A percentile compares a stretch with the other conserved stretches of the same genome.
Conservation (phyloP, 2,329 filamentous ascomycete species). For the Penicillium sp. region DNA sequence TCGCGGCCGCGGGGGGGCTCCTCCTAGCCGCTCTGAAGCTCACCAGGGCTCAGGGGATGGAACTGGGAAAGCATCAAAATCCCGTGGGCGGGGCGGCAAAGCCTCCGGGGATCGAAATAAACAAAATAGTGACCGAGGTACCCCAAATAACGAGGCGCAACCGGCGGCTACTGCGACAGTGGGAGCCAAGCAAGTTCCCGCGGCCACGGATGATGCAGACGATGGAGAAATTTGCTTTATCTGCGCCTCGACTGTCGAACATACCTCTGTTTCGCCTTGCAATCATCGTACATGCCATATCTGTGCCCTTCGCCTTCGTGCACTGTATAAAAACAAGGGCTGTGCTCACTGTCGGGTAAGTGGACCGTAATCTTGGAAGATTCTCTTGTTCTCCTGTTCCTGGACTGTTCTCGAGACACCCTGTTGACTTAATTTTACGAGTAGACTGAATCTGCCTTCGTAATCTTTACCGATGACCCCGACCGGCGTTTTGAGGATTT, state of each 20-base stretch:
- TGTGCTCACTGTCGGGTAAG: slow-evolving; percentile 93
- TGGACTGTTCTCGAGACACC: slow-evolving; percentile 13
- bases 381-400: background rate
- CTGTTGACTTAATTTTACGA: background rate
- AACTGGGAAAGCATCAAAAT: slow-evolving; percentile 40
- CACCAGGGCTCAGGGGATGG: slow-evolving; percentile 29
- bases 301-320: slow-evolving; percentile 86
- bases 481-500: slow-evolving; percentile 88
- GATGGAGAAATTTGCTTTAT: slow-evolving; percentile 94
- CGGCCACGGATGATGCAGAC: slow-evolving; percentile 52
- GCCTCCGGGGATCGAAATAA: slow-evolving; percentile 39
- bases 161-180: slow-evolving; percentile 32
- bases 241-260: slow-evolving; percentile 86
- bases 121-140: slow-evolving; percentile 26
- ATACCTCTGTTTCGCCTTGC: slow-evolving; percentile 88
- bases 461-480: slow-evolving; percentile 88
- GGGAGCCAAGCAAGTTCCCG: slow-evolving; percentile 33
- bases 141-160: slow-evolving; percentile 19
- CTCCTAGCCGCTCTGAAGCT: slow-evolving; percentile 32
- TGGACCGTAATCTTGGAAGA: too few species aligned
- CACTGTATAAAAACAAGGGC: slow-evolving; percentile 93
- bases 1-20: slow-evolving; percentile 44
- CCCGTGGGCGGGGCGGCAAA: slow-evolving; percentile 38
- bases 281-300: slow-evolving; percentile 98
- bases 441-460: slow-evolving; percentile 60